These are phyloP conservation scores for Cyclocybe aegerita DNA, from an alignment of 768 basidiomycete genomes.

Conservation along the genomic window DNA sequence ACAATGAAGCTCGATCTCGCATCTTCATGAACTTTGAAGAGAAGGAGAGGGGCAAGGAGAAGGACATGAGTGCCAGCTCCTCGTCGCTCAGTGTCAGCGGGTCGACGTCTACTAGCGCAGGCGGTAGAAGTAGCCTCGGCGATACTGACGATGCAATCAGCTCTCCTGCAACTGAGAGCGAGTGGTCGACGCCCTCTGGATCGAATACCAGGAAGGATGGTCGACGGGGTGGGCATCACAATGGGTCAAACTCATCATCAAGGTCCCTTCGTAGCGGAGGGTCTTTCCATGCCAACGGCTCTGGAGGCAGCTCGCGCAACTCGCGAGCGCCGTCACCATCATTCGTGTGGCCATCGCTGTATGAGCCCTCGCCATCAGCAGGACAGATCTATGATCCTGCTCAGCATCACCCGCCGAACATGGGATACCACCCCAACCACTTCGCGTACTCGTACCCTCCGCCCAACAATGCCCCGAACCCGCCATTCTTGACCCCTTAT, in stretches of 20 bases:
- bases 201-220: constrained; percentile 47
- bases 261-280: constrained; percentile 56
- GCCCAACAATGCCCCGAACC: constrained; percentile 38
- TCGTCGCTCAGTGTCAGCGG: constrained; percentile 72
- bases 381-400: constrained; percentile 48
- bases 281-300: constrained; percentile 49
- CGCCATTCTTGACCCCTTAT: constrained; percentile 38
- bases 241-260: constrained; percentile 53
- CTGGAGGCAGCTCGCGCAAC: constrained; percentile 60
- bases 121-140: constrained; percentile 57
- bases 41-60: constrained; percentile 68
- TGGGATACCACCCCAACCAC: constrained; percentile 45
- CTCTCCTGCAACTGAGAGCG: constrained; percentile 78
- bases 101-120: constrained; percentile 52
- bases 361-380: constrained; percentile 51
- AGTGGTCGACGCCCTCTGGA: constrained; percentile 62
- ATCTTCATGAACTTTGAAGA: constrained; percentile 87
- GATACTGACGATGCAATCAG: constrained; percentile 70
- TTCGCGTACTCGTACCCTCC: constrained; percentile 54
- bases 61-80: constrained; percentile 74
- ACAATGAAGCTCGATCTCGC: constrained; percentile 80
- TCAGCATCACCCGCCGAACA: constrained; percentile 36
- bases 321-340: constrained; percentile 77
- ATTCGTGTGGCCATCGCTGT: constrained; percentile 71
- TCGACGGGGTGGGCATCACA: constrained; percentile 39